Percentiles rank a stretch among this genome's conserved stretches.
Conservation (phyloP, 2,329 filamentous ascomycete species). For the Tolypocladium amazonense region DNA sequence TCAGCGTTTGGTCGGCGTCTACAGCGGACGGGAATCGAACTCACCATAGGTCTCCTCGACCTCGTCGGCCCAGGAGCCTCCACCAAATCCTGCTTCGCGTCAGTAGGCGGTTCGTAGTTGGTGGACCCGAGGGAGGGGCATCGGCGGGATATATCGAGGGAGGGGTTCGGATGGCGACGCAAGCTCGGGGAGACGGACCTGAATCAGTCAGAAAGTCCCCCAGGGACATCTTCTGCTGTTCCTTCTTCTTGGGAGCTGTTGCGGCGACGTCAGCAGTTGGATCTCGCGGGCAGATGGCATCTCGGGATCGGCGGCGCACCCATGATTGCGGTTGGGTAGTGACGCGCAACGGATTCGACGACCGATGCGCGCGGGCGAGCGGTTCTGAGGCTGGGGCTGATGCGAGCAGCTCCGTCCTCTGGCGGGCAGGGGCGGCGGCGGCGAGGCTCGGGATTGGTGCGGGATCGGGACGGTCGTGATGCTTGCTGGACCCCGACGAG, state of each 20-base stretch:
- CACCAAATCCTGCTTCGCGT: constrained; percentile 37
- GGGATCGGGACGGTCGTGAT: constrained; percentile 9
- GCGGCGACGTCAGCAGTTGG: constrained; percentile 6
- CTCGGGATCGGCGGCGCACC: constrained; percentile 26
- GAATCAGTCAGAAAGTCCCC: constrained; percentile 90
- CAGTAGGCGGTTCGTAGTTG: constrained; percentile 13
- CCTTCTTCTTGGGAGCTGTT: constrained; percentile 83
- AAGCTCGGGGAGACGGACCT: constrained; percentile 47
- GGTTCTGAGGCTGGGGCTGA: not conserved
- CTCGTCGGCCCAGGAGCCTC: constrained; percentile 92
- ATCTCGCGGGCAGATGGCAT: constrained; percentile 2
- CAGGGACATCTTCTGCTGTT: constrained; percentile 94
- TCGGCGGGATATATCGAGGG: constrained; percentile 11
- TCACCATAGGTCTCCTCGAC: constrained; percentile 84
- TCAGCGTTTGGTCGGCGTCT: constrained; percentile 13
- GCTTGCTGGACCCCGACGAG: constrained; percentile 24
- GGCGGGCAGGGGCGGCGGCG: not conserved
- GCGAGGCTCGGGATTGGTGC: constrained; percentile 9
- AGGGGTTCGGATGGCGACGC: constrained; percentile 11
- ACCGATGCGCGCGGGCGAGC: constrained; percentile 25
- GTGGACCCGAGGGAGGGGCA: constrained; percentile 1
- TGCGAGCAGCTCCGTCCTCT: not conserved
- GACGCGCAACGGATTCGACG: constrained; percentile 34
- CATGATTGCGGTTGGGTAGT: constrained; percentile 48
- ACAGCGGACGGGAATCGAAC: constrained; percentile 19